Percentiles rank a stretch among this genome's conserved stretches.
phyloP scores from a whole-genome alignment of 225 moss, liverwort and hornwort species.

The Pleurozium schreberi region DNA sequence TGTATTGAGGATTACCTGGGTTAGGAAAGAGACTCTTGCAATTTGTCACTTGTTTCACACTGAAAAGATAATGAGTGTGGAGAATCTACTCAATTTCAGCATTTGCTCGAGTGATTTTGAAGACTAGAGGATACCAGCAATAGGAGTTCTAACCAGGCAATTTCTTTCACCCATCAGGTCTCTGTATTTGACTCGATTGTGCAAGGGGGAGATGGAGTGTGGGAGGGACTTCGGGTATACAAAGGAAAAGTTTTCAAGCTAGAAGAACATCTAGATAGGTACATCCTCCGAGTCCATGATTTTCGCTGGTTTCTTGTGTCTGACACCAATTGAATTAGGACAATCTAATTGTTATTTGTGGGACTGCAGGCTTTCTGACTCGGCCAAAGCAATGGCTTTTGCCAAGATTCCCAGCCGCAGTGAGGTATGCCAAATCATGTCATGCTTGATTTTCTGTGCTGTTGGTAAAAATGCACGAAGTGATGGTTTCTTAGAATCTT shows the following conservation, averaged over 20 bases:
- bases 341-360: background rate
- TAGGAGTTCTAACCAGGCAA: background rate
- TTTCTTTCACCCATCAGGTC: conserved; percentile 31
- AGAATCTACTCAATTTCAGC: background rate
- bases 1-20: background rate
- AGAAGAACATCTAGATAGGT: conserved; percentile 88
- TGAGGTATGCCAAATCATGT: conserved; percentile 28
- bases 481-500: background rate
- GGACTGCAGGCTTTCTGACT: conserved; percentile 72
- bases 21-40: background rate
- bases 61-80: background rate
- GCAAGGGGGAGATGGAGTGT: conserved; percentile 95
- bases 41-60: background rate
- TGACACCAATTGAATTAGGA: background rate
- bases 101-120: background rate
- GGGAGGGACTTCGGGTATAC: conserved; percentile 83
- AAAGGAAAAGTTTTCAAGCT: conserved; percentile 86
- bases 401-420: conserved; percentile 47
- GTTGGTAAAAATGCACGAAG: background rate
- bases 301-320: background rate
- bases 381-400: conserved; percentile 90
- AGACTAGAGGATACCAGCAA: background rate
- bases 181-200: conserved; percentile 93
- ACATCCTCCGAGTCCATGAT: background rate
- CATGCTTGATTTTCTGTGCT: background rate